phyloP scores from a whole-genome alignment of 345 rosid genomes.

The Euclidium syriacum region DNA sequence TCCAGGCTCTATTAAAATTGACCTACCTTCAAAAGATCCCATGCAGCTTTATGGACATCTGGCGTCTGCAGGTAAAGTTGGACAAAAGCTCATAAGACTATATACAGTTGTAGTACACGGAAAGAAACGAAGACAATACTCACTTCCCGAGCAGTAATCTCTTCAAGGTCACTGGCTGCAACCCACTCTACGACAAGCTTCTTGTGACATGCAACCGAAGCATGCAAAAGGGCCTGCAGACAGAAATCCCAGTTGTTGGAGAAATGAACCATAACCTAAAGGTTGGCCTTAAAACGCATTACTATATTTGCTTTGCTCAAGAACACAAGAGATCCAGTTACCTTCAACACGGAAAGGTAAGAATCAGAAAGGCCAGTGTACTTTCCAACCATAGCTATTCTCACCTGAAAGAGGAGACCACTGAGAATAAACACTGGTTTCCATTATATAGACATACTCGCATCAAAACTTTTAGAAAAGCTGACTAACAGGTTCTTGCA shows the following conservation, averaged over 20 bases:
- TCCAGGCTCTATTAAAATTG: not conserved
- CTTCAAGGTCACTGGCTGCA: slow-evolving; percentile 81
- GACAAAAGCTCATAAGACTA: slow-evolving; percentile 7
- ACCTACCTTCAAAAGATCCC: slow-evolving; percentile 62
- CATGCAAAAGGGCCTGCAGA: slow-evolving; percentile 76
- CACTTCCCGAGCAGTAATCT: slow-evolving; percentile 49
- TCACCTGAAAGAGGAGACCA: slow-evolving; percentile 43
- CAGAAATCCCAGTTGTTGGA: not conserved
- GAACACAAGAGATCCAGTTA: slow-evolving; percentile 19
- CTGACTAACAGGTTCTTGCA: slow-evolving; percentile 60
- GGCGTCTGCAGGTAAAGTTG: slow-evolving; percentile 43
- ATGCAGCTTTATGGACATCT: slow-evolving; percentile 52
- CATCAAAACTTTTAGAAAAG: not conserved
- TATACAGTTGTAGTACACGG: not conserved
- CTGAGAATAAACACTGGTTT: slow-evolving; percentile 5
- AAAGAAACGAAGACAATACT: slow-evolving; percentile 13
- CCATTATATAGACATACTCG: not conserved
- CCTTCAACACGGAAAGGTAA: slow-evolving; percentile 76
- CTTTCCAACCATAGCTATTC: slow-evolving; percentile 81
- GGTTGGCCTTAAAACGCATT: not conserved
- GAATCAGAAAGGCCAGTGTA: slow-evolving; percentile 73
- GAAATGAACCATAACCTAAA: not conserved
- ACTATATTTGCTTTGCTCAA: not conserved
- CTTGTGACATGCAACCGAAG: slow-evolving; percentile 68
- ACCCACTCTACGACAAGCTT: slow-evolving; percentile 72